Evolutionary conservation across 257 asterid genomes (phyloP), one percentile per base, ranked within the genome.

Genomic region (Solanum stenotomum): DNA sequence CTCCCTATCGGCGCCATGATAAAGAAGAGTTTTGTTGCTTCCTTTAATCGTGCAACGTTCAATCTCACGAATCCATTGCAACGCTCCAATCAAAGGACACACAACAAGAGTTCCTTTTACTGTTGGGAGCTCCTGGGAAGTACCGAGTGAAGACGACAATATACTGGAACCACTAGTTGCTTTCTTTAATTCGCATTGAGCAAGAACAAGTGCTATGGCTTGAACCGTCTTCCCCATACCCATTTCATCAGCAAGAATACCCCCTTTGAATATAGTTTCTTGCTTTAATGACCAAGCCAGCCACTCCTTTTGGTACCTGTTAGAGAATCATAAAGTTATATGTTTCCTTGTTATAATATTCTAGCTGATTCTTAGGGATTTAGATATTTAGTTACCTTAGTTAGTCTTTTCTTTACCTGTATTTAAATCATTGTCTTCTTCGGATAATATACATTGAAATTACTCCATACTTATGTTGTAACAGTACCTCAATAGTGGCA

Each of bases 181-280:
- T 82, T 76, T 88, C 52, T 38, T 42, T 79, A 95, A 83, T 88
- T 91, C 93, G 82, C 96, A 88, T 90, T 96, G 95, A 59, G 93
- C 92, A 87, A 96, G 95, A 87, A 96, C 99, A 59, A 96, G 98
- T 29, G 99, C 94, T 89, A 95, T 96, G 77, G 98, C 98, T 91
- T 95, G 98, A 78, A 93, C 95, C 38, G 98, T 95, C 93, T 96
- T 96, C 29, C 99, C 99, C 99, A 96, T 96, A 10, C 98, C 98
- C 99, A 95, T 95, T 91, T 96, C 99, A 89, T 96, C 99, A 8
- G 98, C 98, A 87, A 95, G 98, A 84, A 96, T 95, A 86, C 99
- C 98, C 83, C 99, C 98, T 89, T 91, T 90, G 33, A 90, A 77
- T 88, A 89, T 5, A 91, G 96, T 97, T 92, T 95, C 98, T 91